Evolutionary conservation across 73 alveolate genomes (phyloP).

Genomic region (Paramecium primaurelia): DNA sequence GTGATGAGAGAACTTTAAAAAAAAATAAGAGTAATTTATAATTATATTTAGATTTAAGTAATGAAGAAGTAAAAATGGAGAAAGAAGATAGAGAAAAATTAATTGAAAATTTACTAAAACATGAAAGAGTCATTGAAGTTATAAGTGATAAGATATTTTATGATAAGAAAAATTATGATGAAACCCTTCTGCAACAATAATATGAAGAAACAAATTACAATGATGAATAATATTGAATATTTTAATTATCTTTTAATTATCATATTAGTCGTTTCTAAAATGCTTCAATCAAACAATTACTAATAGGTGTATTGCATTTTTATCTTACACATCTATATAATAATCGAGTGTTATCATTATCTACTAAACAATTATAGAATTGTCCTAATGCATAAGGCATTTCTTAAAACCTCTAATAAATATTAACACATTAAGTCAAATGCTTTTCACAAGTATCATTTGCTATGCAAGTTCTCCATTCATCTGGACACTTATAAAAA

Average conservation of each 20-base stretch:
- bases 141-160: slow-evolving; percentile 53
- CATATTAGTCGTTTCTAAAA: background rate
- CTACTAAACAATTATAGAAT: background rate
- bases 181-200: background rate
- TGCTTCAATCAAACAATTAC: background rate
- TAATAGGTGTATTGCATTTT: background rate
- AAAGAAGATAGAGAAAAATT: slow-evolving; percentile 52
- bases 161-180: slow-evolving; percentile 29
- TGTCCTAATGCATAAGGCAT: slow-evolving; percentile 7
- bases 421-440: background rate
- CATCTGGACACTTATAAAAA: background rate
- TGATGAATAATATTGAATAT: background rate
- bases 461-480: background rate
- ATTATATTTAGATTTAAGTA: background rate
- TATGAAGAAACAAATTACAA: background rate
- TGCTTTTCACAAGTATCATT: background rate
- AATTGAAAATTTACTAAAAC: slow-evolving; percentile 39
- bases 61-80: slow-evolving; percentile 41
- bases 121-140: slow-evolving; percentile 45
- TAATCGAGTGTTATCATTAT: background rate
- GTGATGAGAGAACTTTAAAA: slow-evolving; percentile 44
- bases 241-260: background rate
- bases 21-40: background rate
- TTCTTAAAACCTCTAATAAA: background rate
- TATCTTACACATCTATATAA: background rate